A percentile compares a stretch with the other conserved stretches of the same genome.
Evolutionary conservation across 2,329 filamentous ascomycete species (phyloP).

Genomic region (Coniochaeta hoffmannii): DNA sequence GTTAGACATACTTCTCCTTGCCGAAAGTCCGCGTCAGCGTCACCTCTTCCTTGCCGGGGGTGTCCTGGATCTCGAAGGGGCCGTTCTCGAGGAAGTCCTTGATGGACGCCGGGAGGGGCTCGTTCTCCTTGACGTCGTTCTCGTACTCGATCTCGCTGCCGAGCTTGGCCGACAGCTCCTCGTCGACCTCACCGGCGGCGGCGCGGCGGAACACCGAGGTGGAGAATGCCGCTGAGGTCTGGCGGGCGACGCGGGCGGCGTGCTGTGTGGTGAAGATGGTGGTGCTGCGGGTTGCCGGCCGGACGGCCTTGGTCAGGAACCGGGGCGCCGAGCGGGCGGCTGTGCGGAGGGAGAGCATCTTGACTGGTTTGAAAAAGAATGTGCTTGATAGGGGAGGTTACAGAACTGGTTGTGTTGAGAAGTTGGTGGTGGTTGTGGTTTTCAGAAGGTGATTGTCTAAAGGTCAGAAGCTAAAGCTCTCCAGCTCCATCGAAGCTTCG

Average conservation of each 20-base stretch:
- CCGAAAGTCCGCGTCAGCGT: conserved; percentile 74
- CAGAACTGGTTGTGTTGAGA: too few species aligned
- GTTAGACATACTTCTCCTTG: conserved; percentile 68
- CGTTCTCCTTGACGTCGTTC: conserved; percentile 66
- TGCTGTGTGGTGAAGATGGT: conserved; percentile 28
- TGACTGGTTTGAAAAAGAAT: conserved; percentile 23
- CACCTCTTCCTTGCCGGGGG: conserved; percentile 79
- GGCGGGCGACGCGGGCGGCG: conserved; percentile 23
- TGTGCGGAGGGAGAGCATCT: conserved; percentile 64
- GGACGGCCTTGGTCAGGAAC: conserved; percentile 49
- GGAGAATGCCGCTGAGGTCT: conserved; percentile 33
- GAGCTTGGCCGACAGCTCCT: conserved; percentile 81
- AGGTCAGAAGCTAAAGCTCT: conserved; percentile 4
- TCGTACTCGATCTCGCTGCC: conserved; percentile 79
- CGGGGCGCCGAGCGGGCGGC: conserved; percentile 62
- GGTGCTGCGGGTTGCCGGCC: conserved; percentile 37
- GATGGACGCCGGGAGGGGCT: conserved; percentile 67
- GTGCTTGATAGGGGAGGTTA: too few species aligned
- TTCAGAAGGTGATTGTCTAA: background rate
- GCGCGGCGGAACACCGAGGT: conserved; percentile 36
- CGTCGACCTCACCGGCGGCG: conserved; percentile 49
- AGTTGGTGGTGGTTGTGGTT: background rate
- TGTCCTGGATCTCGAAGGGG: conserved; percentile 77
- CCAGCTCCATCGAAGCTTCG: conserved; percentile 12
- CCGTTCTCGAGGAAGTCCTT: conserved; percentile 84